These are phyloP conservation scores for Fusarium cicatricum DNA, from an alignment of 2,329 filamentous ascomycete species.

Conservation along the genomic window DNA sequence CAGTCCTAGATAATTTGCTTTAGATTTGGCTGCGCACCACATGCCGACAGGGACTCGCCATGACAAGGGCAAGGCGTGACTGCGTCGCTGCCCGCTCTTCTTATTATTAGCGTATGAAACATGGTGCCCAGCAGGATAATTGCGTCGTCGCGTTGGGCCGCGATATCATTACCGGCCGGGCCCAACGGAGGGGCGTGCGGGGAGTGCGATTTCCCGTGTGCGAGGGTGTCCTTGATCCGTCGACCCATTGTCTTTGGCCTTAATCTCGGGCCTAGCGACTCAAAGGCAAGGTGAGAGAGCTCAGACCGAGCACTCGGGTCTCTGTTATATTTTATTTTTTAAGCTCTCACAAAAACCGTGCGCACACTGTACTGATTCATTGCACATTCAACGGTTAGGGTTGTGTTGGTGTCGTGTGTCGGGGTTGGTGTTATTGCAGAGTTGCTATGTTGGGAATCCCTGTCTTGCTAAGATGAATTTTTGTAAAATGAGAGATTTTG, in stretches of 20 bases:
- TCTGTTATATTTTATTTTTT: not conserved
- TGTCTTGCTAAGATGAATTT: constrained; percentile 5
- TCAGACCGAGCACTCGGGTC: constrained; percentile 40
- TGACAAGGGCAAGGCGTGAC: constrained; percentile 30
- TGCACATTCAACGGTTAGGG: constrained; percentile 22
- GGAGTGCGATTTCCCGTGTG: constrained; percentile 20
- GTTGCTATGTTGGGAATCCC: constrained; percentile 22
- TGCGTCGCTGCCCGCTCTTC: constrained; percentile 25
- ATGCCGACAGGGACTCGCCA: constrained; percentile 35
- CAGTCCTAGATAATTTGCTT: constrained; percentile 37
- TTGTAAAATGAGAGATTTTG: constrained; percentile 21
- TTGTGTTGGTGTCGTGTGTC: constrained; percentile 25
- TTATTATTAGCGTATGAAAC: constrained; percentile 42
- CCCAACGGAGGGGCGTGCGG: constrained; percentile 33
- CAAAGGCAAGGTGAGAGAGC: constrained; percentile 37
- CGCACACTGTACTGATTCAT: constrained; percentile 37
- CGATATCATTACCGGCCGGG: constrained; percentile 38
- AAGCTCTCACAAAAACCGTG: constrained; percentile 3
- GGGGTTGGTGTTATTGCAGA: constrained; percentile 18
- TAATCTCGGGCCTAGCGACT: constrained; percentile 40
- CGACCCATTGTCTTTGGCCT: constrained; percentile 39
- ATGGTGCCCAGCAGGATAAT: constrained; percentile 40
- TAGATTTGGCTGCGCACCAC: constrained; percentile 34
- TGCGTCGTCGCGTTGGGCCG: constrained; percentile 38
- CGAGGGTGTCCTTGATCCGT: constrained; percentile 26